These are phyloP conservation scores for Middelhovenomyces tepae DNA, from an alignment of 805 yeast genomes.

Conservation along the genomic window DNA sequence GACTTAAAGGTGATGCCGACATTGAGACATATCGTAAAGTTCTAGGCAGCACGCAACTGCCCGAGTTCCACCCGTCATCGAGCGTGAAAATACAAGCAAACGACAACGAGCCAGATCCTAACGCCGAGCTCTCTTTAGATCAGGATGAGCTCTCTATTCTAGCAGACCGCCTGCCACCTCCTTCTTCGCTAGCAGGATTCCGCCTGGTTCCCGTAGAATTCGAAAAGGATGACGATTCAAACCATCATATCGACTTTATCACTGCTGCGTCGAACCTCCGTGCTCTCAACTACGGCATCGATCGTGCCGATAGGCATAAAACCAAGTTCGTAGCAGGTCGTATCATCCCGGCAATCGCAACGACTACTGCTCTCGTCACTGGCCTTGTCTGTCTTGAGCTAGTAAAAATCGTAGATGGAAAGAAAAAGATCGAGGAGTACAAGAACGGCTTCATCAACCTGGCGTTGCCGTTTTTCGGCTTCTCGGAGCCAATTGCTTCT, in stretches of 20 bases:
- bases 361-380: constrained; percentile 96
- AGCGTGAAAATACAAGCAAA: constrained; percentile 77
- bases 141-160: constrained; percentile 57
- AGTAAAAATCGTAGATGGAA: constrained; percentile 76
- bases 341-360: constrained; percentile 97
- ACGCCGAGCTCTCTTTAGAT: constrained; percentile 33
- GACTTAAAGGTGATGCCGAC: constrained; percentile 66
- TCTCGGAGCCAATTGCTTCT: constrained; percentile 90
- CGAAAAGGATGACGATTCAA: constrained; percentile 95
- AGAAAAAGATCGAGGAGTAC: constrained; percentile 63
- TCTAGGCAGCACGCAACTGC: constrained; percentile 40
- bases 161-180: constrained; percentile 77
- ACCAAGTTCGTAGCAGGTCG: constrained; percentile 98
- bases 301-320: constrained; percentile 77
- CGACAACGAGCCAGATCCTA: constrained; percentile 80
- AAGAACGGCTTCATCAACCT: constrained; percentile 88
- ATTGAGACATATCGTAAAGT: constrained; percentile 44
- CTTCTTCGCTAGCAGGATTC: constrained; percentile 81
- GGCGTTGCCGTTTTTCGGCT: constrained; percentile 93
- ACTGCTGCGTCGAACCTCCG: constrained; percentile 94
- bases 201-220: constrained; percentile 84
- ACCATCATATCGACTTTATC: constrained; percentile 94
- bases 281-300: constrained; percentile 84
- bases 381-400: constrained; percentile 90
- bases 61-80: constrained; percentile 66